Conservation (phyloP, 495 filamentous ascomycete species). For the Sordaria brevicollis region DNA sequence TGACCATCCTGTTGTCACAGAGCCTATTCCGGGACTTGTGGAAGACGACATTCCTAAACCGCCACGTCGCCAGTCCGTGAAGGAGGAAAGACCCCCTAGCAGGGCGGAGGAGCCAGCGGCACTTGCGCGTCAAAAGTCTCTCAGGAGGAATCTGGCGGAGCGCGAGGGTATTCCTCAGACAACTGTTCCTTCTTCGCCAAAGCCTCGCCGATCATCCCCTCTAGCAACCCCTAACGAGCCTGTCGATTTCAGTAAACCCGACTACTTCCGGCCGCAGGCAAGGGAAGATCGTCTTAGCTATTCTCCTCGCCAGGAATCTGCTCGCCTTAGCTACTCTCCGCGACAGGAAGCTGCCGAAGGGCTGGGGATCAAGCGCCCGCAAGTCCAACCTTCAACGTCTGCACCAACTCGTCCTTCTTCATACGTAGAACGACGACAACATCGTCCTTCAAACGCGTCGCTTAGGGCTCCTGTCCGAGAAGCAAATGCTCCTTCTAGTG, state of each 20-base stretch:
- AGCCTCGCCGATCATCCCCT: slow-evolving; percentile 26
- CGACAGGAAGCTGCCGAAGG: slow-evolving; percentile 30
- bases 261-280: neutral
- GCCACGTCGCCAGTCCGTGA: slow-evolving; percentile 9
- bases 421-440: slow-evolving; percentile 24
- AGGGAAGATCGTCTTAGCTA: neutral
- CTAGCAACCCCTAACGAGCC: slow-evolving; percentile 27
- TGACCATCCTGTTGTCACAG: slow-evolving; percentile 56
- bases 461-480: slow-evolving; percentile 13
- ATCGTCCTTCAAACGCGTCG: slow-evolving; percentile 28
- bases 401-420: slow-evolving; percentile 24
- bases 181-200: slow-evolving; percentile 23
- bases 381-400: slow-evolving; percentile 27
- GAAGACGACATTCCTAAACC: slow-evolving; percentile 57
- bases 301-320: no score
- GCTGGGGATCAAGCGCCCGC: slow-evolving; percentile 34
- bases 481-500: slow-evolving; percentile 4
- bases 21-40: slow-evolving; percentile 72
- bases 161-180: slow-evolving; percentile 20
- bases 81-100: slow-evolving; percentile 13
- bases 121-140: slow-evolving; percentile 11
- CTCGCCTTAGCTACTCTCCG: slow-evolving; percentile 22
- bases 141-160: slow-evolving; percentile 17
- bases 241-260: neutral
- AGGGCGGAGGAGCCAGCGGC: slow-evolving; percentile 20